Evolutionary conservation across 2,329 filamentous ascomycete genomes (phyloP), one percentile per base, ranked within the genome.

Genomic region (Talaromyces piceae): DNA sequence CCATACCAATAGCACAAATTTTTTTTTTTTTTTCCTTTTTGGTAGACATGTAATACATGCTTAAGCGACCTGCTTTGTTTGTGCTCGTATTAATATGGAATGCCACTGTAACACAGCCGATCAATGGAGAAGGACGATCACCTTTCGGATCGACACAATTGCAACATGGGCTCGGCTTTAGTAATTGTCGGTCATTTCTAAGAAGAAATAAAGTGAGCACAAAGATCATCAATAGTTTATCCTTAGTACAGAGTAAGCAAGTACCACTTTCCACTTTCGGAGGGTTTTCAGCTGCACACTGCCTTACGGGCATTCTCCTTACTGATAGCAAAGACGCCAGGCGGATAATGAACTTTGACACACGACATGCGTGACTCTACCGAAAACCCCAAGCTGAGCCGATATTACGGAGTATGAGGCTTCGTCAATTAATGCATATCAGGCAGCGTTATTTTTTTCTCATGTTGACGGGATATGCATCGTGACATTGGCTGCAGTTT

Each of bases 71-170:
- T 18, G 33, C 9, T 9, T 37, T 37, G 12, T 37, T 18, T 9
- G 33, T 18, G 16, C n/a, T 30, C 11, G 33, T 16, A 49, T 28
- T 31, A 23, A 27, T 22, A 46, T 13, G 23, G 25, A 51, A 46
- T 46, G 41, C 5, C 30, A 51, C 49, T 46, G 49, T 46, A 41
- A 46, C 49, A 44, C 39, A 33, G 41, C 8, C 37, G 41, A 41
- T 44, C 26, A 28, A 31, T 23, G 25, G 22, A 49, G 39, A 20
- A 46, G 30, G 31, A 37, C 20, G 31, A 45, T 23, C 33, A 37
- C 16, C 41, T 26, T 22, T 27, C 28, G 22, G 49, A 50, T 46
- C 43, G 31, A 46, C 49, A 51, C 9, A 37, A 9, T 37, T 37
- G 33, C 33, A 37, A 9, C 33, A 8, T 18, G n/a, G 9, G n/a